Base-by-base conservation (phyloP, 257 asterid genomes). In the Ophiorrhiza pumila region DNA sequence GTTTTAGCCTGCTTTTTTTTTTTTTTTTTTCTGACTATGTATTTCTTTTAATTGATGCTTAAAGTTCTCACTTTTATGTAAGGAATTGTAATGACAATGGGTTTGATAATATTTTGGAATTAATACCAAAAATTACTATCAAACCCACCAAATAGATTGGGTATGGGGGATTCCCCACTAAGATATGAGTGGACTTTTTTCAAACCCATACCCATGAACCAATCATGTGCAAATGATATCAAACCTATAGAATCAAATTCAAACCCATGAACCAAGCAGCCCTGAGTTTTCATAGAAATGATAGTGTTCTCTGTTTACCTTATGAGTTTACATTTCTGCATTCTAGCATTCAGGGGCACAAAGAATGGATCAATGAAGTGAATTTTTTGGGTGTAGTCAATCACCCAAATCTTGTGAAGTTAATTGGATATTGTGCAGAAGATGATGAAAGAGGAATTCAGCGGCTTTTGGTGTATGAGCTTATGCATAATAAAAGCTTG, bases 341-440 rank as follows among this genome's bases (percentile, higher is more conserved):
- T 88, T 89, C 87, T 89, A 91, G 93, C 86, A 37, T 87, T 83
- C 98, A 93, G 99, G 99, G 99, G 93, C 97, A 94, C 78, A 91
- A 88, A 84, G 97, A 94, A 75, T 94, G 99, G 99, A 89, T 88
- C 77, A 91, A 88, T 77, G 99, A 94, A 78, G 97, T 94, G 64
- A 88, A 88, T 75, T 86, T 83, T 67, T 77, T 94, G 77, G 99
- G 97, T 34, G 91, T 94, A 17, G 89, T 91, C 34, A 83, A 90
- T 39, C 96, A 91, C 77, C 97, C 93, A 4, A 94, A 94, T 83
- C 96, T 94, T 34, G 99, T 94, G 9, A 94, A 87, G 84, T 56
- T 94, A 66, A 82, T 94, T 11, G 99, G 99, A 37, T 94, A 90
- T 72, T 94, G 99, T 76, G 99, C 99, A 1, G 99, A 86, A 65